These are phyloP conservation scores for Penicillium vulpinum DNA, from an alignment of 2,329 filamentous ascomycete species.

Conservation along the genomic window DNA sequence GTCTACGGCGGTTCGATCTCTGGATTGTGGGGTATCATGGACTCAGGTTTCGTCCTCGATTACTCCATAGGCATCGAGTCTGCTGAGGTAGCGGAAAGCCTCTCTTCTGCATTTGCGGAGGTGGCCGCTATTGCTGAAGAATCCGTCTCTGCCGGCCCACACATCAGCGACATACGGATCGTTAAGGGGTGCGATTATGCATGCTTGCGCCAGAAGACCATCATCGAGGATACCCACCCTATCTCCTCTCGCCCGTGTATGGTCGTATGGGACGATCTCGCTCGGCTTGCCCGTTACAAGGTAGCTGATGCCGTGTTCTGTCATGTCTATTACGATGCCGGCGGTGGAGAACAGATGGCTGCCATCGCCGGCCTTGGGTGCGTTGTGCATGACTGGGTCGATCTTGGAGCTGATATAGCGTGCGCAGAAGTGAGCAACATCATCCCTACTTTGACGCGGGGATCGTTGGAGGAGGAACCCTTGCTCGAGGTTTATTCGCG, in stretches of 20 bases:
- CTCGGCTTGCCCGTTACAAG: constrained; percentile 17
- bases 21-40: constrained; percentile 15
- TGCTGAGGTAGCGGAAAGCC: constrained; percentile 9
- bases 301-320: constrained; percentile 15
- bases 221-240: constrained; percentile 14
- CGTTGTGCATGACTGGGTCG: constrained; percentile 14
- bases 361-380: constrained; percentile 17
- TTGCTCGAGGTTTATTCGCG: constrained; percentile 13
- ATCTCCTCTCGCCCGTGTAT: constrained; percentile 8
- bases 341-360: constrained; percentile 16
- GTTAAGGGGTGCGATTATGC: constrained; percentile 15
- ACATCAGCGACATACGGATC: constrained; percentile 12
- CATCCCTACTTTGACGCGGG: constrained; percentile 13
- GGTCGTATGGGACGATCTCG: constrained; percentile 16
- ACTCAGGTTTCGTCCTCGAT: constrained; percentile 13
- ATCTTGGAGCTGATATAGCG: constrained; percentile 11
- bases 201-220: constrained; percentile 16
- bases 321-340: constrained; percentile 16
- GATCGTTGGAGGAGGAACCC: constrained; percentile 11
- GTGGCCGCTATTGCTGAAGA: constrained; percentile 13
- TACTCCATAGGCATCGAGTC: constrained; percentile 11
- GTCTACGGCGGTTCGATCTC: constrained; percentile 14
- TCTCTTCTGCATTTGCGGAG: constrained; percentile 13
- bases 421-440: constrained; percentile 18
- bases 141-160: constrained; percentile 8